A percentile compares a stretch with the other conserved stretches of the same genome.
phyloP scores from a whole-genome alignment of 768 basidiomycete genomes.

The Russula sp. region DNA sequence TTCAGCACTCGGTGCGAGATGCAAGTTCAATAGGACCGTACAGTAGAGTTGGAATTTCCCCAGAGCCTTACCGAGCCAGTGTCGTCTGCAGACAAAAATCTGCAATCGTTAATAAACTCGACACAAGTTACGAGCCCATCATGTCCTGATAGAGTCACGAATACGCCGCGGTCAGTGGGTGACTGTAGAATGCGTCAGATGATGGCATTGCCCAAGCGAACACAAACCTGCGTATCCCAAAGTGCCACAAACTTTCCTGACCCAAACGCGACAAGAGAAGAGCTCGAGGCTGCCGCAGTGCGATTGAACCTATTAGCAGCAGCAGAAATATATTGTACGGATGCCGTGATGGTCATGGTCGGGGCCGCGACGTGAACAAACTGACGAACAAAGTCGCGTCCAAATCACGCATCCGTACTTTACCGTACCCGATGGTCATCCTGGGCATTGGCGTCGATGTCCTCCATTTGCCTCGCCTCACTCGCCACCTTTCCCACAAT shows the following conservation, averaged over 20 bases:
- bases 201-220: background rate
- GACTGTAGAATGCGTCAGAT: slow-evolving; percentile 3
- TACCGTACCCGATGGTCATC: slow-evolving; percentile 41
- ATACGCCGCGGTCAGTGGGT: slow-evolving; percentile 44
- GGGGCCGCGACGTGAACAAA: background rate
- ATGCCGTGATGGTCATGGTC: slow-evolving; percentile 12
- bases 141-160: slow-evolving; percentile 69
- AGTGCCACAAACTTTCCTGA: slow-evolving; percentile 48
- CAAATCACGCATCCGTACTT: background rate
- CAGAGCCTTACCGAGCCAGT: slow-evolving; percentile 61
- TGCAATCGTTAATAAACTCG: slow-evolving; percentile 47
- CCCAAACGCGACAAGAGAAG: slow-evolving; percentile 47
- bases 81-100: slow-evolving; percentile 70
- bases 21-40: slow-evolving; percentile 34
- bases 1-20: slow-evolving; percentile 16
- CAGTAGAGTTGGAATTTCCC: slow-evolving; percentile 33
- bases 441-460: slow-evolving; percentile 75
- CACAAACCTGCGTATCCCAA: slow-evolving; percentile 48
- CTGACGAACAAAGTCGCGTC: background rate
- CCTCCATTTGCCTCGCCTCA: slow-evolving; percentile 60
- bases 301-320: slow-evolving; percentile 41
- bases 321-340: slow-evolving; percentile 38
- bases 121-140: slow-evolving; percentile 68
- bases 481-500: slow-evolving; percentile 40
- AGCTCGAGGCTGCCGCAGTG: slow-evolving; percentile 30